These are phyloP conservation scores for Pythium monospermum DNA, from an alignment of 352 stramenopile genomes.

Conservation along the genomic window DNA sequence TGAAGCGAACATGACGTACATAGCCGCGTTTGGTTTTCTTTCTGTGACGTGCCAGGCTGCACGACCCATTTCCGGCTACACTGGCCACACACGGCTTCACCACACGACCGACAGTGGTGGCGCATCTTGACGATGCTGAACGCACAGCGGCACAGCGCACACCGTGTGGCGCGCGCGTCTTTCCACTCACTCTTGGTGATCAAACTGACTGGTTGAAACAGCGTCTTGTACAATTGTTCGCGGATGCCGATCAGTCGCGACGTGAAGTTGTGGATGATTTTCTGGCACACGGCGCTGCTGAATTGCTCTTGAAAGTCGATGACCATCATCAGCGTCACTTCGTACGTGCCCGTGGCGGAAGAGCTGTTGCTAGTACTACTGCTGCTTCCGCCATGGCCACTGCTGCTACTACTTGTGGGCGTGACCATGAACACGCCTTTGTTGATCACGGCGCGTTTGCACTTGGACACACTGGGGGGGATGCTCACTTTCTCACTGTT, in stretches of 20 bases:
- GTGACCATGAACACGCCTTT: slow-evolving; percentile 73
- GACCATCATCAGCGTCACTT: slow-evolving; percentile 83
- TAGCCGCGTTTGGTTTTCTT: slow-evolving; percentile 62
- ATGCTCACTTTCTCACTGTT: slow-evolving; percentile 62
- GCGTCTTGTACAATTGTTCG: slow-evolving; percentile 79
- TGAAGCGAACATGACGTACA: slow-evolving; percentile 80
- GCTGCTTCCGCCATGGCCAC: no score
- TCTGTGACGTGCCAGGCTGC: slow-evolving; percentile 44
- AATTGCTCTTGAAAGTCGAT: slow-evolving; percentile 86
- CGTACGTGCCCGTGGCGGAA: slow-evolving; percentile 42
- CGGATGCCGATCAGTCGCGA: slow-evolving; percentile 74
- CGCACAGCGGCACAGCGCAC: slow-evolving; percentile 51
- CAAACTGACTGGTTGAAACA: slow-evolving; percentile 67
- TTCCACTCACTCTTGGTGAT: slow-evolving; percentile 63
- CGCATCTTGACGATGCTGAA: slow-evolving; percentile 73
- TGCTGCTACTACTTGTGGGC: slow-evolving; percentile 7
- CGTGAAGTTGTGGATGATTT: slow-evolving; percentile 78
- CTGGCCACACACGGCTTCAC: slow-evolving; percentile 74
- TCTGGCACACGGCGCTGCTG: slow-evolving; percentile 39
- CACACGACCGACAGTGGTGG: slow-evolving; percentile 80
- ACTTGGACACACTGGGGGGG: slow-evolving; percentile 76
- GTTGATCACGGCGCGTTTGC: slow-evolving; percentile 80
- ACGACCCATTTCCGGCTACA: slow-evolving; percentile 82
- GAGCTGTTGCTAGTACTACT: slow-evolving; percentile 21
- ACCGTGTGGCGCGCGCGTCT: slow-evolving; percentile 48